These are phyloP conservation scores for Umbelopsis sp. DNA, from an alignment of 371 early-diverging fungal genomes.

Conservation along the genomic window DNA sequence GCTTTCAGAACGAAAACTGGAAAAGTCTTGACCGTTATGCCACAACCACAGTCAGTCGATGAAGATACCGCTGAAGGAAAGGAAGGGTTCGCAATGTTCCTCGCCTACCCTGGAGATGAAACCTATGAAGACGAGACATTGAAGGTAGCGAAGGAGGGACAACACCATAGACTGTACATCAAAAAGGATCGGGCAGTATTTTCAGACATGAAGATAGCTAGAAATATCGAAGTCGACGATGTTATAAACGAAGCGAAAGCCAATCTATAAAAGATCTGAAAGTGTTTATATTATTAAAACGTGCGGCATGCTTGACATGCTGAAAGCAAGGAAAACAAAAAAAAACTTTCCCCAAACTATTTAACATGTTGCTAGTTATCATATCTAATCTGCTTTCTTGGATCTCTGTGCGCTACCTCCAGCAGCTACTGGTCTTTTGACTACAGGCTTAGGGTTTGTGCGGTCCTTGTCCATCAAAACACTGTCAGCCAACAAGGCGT, in stretches of 20 bases:
- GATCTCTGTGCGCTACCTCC: neutral
- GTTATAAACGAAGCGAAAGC: conserved; percentile 1
- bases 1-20: conserved; percentile 34
- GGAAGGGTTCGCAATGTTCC: conserved; percentile 28
- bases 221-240: neutral
- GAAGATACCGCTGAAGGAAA: conserved; percentile 24
- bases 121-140: conserved; percentile 20
- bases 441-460: neutral
- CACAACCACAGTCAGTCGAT: conserved; percentile 40
- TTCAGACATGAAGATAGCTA: conserved; percentile 9
- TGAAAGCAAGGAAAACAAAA: neutral
- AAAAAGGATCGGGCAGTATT: conserved; percentile 2
- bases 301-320: neutral
- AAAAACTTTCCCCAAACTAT: too few relatives aligned
- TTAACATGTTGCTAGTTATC: neutral
- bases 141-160: neutral
- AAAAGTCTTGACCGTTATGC: conserved; percentile 45
- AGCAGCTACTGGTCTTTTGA: neutral
- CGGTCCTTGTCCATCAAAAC: conserved; percentile 46
- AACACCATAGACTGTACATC: conserved; percentile 6
- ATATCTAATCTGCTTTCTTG: neutral
- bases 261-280: conserved; percentile 4
- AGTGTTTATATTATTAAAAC: neutral
- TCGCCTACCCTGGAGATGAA: conserved; percentile 51
- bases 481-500: conserved; percentile 43